Evolutionary conservation across 73 alveolate species (phyloP).

Genomic region (Uronychia setigera): DNA sequence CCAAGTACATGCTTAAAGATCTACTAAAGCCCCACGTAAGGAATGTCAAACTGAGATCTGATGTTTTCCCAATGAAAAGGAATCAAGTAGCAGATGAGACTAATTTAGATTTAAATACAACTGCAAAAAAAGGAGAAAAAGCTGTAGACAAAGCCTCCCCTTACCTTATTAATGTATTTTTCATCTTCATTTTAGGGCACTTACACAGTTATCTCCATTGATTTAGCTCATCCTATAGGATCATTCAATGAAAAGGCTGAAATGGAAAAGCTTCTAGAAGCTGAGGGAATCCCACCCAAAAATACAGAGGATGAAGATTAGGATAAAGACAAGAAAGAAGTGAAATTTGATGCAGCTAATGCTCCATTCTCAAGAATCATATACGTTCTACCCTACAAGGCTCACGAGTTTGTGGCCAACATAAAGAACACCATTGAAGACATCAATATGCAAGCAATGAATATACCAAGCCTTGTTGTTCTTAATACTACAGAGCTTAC

Average conservation of each 20-base stretch:
- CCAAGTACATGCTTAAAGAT: constrained; percentile 57
- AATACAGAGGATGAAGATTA: constrained; percentile 11
- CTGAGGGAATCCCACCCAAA: background rate
- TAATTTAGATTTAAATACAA: constrained; percentile 61
- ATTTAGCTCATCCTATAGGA: constrained; percentile 50
- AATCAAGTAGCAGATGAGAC: constrained; percentile 38
- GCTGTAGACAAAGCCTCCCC: constrained; percentile 65
- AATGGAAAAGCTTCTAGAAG: background rate
- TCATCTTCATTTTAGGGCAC: constrained; percentile 24
- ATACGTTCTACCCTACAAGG: constrained; percentile 64
- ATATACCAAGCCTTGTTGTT: constrained; percentile 17
- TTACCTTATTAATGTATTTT: constrained; percentile 26
- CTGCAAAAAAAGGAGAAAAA: constrained; percentile 62
- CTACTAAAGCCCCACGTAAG: constrained; percentile 53
- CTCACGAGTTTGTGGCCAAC: constrained; percentile 33
- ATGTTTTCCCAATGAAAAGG: constrained; percentile 67
- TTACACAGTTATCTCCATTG: constrained; percentile 46
- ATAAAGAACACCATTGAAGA: constrained; percentile 50
- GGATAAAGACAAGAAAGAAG: too few relatives aligned
- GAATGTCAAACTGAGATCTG: constrained; percentile 57
- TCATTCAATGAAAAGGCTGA: constrained; percentile 47
- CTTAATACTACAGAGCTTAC: constrained; percentile 64
- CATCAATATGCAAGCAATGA: constrained; percentile 45
- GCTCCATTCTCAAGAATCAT: constrained; percentile 45
- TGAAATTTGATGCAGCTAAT: too few relatives aligned